Evolutionary conservation across 2,329 filamentous ascomycete genomes (phyloP).

Genomic region (Orbilia brochopaga): DNA sequence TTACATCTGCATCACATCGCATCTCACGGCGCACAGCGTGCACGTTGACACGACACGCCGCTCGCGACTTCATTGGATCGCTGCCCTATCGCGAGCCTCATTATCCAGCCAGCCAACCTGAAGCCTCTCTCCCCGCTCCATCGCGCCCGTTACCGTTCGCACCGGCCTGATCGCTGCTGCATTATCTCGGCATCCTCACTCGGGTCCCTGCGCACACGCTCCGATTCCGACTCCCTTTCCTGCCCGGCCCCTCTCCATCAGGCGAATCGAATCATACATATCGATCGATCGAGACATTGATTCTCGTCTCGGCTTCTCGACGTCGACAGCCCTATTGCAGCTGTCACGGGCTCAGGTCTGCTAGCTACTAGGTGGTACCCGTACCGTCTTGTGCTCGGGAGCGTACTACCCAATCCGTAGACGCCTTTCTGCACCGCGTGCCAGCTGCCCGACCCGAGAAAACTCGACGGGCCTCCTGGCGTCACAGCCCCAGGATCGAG

Average conservation of each 20-base stretch:
- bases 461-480: conserved; percentile 23
- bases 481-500: conserved; percentile 14
- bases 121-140: conserved; percentile 6
- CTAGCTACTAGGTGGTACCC: not conserved
- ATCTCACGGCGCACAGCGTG: not conserved
- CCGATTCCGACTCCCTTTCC: not conserved
- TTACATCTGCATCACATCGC: no score
- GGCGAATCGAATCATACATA: no score
- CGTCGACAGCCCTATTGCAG: not conserved
- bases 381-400: conserved; percentile 30
- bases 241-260: no score
- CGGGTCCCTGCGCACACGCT: not conserved
- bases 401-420: conserved; percentile 41
- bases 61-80: not conserved
- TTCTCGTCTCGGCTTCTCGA: not conserved
- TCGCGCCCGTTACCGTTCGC: not conserved
- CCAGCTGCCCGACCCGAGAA: conserved; percentile 2
- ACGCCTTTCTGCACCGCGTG: conserved; percentile 4
- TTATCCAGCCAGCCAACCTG: not conserved
- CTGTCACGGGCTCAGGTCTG: conserved; percentile 8
- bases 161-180: not conserved
- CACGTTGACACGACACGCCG: not conserved
- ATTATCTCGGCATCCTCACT: not conserved
- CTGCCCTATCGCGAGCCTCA: not conserved
- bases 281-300: no score